These are phyloP conservation scores for Ceratocystis lukuohia DNA, from an alignment of 2,329 filamentous ascomycete species.

Conservation along the genomic window DNA sequence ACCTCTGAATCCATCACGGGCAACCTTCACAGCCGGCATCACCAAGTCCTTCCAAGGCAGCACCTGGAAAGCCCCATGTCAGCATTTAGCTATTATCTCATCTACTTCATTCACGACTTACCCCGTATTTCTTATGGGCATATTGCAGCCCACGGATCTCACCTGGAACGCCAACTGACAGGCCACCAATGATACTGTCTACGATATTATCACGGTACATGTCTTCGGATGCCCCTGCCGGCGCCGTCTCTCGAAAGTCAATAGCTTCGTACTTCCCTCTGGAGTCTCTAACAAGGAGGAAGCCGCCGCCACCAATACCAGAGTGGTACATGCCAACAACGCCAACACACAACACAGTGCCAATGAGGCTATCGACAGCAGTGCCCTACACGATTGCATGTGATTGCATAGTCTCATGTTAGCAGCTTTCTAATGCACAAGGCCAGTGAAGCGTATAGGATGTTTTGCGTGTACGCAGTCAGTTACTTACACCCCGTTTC, in stretches of 20 bases:
- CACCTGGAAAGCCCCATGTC: neutral
- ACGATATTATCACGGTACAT: constrained; percentile 67
- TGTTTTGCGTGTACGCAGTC: neutral
- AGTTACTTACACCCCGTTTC: constrained; percentile 33
- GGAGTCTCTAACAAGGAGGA: constrained; percentile 63
- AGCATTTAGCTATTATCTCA: neutral
- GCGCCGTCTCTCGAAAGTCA: constrained; percentile 82
- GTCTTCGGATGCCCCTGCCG: constrained; percentile 63
- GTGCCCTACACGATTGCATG: constrained; percentile 41
- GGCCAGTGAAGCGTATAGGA: neutral
- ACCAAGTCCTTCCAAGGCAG: constrained; percentile 60
- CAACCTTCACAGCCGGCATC: constrained; percentile 58
- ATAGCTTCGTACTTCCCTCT: constrained; percentile 72
- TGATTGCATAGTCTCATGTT: neutral
- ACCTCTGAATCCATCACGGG: constrained; percentile 55
- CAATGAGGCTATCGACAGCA: constrained; percentile 63
- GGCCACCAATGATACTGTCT: constrained; percentile 56
- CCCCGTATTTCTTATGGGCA: constrained; percentile 59
- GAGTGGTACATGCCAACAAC: constrained; percentile 65
- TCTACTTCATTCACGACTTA: constrained; percentile 23
- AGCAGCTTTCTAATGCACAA: neutral
- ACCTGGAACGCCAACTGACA: constrained; percentile 59
- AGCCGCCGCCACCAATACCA: constrained; percentile 82
- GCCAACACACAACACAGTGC: constrained; percentile 61
- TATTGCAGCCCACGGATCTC: constrained; percentile 69